Evolutionary conservation across 129 eudicot species (phyloP).

Genomic region (Rutidosis leptorrhynchoides): DNA sequence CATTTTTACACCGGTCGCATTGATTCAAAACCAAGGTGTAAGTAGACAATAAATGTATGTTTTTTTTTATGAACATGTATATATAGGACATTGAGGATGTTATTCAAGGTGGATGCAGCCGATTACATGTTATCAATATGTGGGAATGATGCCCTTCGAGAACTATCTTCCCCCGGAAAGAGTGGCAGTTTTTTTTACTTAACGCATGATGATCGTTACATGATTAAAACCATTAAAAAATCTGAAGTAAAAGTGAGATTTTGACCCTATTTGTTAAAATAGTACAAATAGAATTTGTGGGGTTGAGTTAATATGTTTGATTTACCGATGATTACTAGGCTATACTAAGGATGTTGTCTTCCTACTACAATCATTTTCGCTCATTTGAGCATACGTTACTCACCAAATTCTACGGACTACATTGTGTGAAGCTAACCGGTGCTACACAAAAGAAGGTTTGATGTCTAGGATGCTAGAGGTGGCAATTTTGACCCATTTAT

Average conservation of each 20-base stretch:
- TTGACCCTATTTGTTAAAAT: neutral
- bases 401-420: conserved; percentile 82
- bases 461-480: conserved; percentile 7
- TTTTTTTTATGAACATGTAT: conserved; percentile 20
- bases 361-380: conserved; percentile 83
- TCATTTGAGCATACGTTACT: conserved; percentile 74
- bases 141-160: conserved; percentile 86
- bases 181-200: conserved; percentile 97
- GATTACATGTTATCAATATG: conserved; percentile 97
- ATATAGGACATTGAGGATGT: conserved; percentile 80
- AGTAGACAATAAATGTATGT: neutral
- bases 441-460: conserved; percentile 84
- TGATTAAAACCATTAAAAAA: conserved; percentile 95
- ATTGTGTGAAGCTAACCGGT: conserved; percentile 85
- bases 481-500: conserved; percentile 3
- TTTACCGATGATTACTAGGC: conserved; percentile 45
- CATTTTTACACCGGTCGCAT: neutral
- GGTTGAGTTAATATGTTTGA: conserved; percentile 5
- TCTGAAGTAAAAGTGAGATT: conserved; percentile 88
- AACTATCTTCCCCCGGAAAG: conserved; percentile 94
- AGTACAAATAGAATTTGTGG: neutral
- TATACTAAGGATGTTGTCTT: conserved; percentile 80
- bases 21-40: neutral
- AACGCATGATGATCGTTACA: conserved; percentile 90
- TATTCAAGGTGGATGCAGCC: conserved; percentile 98